A percentile compares a stretch with the other conserved stretches of the same genome.
These are phyloP conservation scores for Beauveria scarabaeidicola DNA, from an alignment of 2,329 filamentous ascomycete genomes.

Conservation along the genomic window DNA sequence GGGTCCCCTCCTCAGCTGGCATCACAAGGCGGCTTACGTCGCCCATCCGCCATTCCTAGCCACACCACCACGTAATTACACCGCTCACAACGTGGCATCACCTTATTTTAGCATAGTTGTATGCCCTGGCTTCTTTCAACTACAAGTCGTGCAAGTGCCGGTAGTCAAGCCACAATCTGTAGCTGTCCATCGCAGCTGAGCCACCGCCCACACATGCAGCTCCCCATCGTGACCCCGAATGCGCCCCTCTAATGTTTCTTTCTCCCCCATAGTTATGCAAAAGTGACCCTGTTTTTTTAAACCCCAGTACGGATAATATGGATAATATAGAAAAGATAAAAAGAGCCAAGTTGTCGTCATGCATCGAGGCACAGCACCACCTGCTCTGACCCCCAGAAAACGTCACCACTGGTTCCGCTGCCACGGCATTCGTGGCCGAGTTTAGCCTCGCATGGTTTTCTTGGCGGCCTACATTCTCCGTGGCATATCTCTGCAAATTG, in stretches of 20 bases:
- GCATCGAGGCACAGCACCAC: constrained; percentile 7
- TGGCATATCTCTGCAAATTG: background rate
- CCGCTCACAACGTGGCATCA: background rate
- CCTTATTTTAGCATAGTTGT: too few species aligned
- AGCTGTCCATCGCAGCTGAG: background rate
- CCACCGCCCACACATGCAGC: background rate
- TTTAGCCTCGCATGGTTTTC: background rate
- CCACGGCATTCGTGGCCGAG: background rate
- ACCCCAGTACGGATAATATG: background rate
- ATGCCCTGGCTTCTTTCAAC: background rate
- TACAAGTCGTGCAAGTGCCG: background rate
- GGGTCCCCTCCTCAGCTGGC: background rate
- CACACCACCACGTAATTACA: background rate
- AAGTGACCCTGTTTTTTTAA: too few species aligned
- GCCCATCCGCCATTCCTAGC: background rate
- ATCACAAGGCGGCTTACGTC: background rate
- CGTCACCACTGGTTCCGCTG: background rate
- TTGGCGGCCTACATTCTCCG: background rate
- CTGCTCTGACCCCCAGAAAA: background rate
- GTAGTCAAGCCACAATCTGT: background rate
- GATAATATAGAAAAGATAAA: background rate
- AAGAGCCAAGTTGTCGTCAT: constrained; percentile 3
- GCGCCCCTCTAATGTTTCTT: background rate
- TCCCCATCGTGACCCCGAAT: background rate
- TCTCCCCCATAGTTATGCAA: too few species aligned